A percentile compares a stretch with the other conserved stretches of the same genome.
phyloP scores from a whole-genome alignment of 2,329 filamentous ascomycete species.

The Helicocarpus griseus region DNA sequence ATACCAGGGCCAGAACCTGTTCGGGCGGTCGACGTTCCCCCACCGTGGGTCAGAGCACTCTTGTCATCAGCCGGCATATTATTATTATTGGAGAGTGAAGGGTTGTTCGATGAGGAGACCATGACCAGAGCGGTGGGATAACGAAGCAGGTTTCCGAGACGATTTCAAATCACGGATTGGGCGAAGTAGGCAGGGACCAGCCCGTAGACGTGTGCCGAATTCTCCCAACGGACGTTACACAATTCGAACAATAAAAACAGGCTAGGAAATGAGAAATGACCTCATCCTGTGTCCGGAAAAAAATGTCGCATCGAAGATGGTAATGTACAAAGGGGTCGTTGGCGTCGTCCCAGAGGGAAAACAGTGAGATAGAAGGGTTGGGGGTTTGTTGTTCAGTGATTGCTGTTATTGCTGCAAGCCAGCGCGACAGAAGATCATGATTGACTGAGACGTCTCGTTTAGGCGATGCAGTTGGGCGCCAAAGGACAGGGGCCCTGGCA shows the following conservation, averaged over 20 bases:
- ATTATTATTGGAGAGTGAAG: background rate
- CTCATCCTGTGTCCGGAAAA: conserved; percentile 1
- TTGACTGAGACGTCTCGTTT: background rate
- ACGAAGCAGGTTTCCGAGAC: background rate
- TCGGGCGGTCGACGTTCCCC: background rate
- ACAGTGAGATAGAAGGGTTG: background rate
- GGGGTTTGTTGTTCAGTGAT: background rate
- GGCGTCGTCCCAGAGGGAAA: background rate
- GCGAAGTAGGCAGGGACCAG: conserved; percentile 1
- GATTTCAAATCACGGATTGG: background rate
- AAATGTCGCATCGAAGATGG: background rate
- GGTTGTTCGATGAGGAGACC: background rate
- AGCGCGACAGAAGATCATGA: background rate
- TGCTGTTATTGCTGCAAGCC: background rate
- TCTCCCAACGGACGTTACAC: background rate
- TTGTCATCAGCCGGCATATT: background rate
- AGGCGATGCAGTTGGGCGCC: background rate
- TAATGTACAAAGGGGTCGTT: background rate
- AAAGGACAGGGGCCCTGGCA: background rate
- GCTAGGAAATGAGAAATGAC: background rate
- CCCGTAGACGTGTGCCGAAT: background rate
- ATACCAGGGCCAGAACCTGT: background rate
- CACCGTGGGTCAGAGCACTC: background rate
- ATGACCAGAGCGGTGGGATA: background rate
- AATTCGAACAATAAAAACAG: background rate